Evolutionary conservation across 108 stramenopile species (phyloP).

Genomic region (Pseudonitzschia delicatissima): DNA sequence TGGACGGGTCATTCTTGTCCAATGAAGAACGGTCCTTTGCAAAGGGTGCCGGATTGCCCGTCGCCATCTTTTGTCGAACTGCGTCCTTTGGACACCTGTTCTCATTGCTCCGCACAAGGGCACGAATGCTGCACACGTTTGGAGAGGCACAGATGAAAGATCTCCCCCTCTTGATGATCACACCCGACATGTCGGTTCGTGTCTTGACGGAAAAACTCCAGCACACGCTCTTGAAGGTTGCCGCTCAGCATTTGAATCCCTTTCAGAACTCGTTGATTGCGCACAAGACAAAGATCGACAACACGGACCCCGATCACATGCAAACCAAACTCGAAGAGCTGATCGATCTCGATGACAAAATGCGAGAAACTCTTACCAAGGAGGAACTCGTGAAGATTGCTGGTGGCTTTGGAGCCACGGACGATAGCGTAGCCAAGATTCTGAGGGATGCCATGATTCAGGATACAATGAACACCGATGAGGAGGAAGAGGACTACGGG

Average conservation of each 20-base stretch:
- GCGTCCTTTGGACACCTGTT: conserved; percentile 72
- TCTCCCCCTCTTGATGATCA: conserved; percentile 75
- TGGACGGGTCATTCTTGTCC: conserved; percentile 20
- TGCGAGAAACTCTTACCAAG: conserved; percentile 64
- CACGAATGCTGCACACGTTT: conserved; percentile 56
- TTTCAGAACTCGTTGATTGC: conserved; percentile 78
- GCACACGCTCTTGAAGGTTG: conserved; percentile 62
- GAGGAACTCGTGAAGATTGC: conserved; percentile 54
- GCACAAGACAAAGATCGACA: conserved; percentile 68
- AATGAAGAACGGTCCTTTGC: conserved; percentile 64
- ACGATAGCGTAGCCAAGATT: conserved; percentile 77
- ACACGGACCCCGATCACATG: conserved; percentile 55
- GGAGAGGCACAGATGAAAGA: conserved; percentile 50
- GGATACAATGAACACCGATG: conserved; percentile 47
- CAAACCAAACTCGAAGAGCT: conserved; percentile 84
- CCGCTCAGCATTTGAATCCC: conserved; percentile 75
- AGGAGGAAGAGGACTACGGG: conserved; percentile 10
- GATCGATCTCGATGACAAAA: conserved; percentile 70
- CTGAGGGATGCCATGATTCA: conserved; percentile 69
- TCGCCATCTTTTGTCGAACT: conserved; percentile 80
- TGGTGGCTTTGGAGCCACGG: conserved; percentile 88
- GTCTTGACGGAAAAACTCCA: conserved; percentile 75
- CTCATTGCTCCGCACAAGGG: conserved; percentile 72
- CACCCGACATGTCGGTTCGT: conserved; percentile 64
- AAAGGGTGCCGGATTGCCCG: conserved; percentile 77